Conservation (phyloP, 345 rosid genomes). For the Cardiospermum halicacabum region DNA sequence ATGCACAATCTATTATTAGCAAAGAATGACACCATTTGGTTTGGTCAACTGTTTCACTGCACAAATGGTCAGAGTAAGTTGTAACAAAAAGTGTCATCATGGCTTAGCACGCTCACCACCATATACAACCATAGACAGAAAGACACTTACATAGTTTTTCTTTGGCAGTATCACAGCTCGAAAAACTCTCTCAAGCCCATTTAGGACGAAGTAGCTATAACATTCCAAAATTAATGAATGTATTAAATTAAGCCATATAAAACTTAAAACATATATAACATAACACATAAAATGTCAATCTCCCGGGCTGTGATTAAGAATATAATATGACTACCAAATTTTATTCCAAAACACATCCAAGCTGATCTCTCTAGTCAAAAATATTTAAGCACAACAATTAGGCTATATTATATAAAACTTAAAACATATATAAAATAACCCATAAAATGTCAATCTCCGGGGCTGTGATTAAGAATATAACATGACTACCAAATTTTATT, state of each 20-base stretch:
- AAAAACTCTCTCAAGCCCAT: conserved; percentile 94
- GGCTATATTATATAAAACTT: background rate
- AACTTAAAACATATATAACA: background rate
- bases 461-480: conserved; percentile 6
- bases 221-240: conserved; percentile 14
- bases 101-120: background rate
- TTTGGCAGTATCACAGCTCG: conserved; percentile 82
- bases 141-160: conserved; percentile 76
- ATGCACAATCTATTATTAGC: conserved; percentile 14
- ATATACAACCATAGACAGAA: background rate
- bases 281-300: conserved; percentile 1
- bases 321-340: background rate
- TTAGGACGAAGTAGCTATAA: conserved; percentile 72
- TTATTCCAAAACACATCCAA: background rate
- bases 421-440: background rate
- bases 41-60: background rate
- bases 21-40: background rate
- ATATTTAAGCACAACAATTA: background rate
- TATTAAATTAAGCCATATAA: background rate
- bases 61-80: background rate
- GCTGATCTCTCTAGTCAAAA: background rate
- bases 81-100: background rate
- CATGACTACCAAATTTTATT: background rate
- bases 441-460: background rate
- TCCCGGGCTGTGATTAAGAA: background rate